Conservation (phyloP, 805 yeast genomes). For the Candida pini region DNA sequence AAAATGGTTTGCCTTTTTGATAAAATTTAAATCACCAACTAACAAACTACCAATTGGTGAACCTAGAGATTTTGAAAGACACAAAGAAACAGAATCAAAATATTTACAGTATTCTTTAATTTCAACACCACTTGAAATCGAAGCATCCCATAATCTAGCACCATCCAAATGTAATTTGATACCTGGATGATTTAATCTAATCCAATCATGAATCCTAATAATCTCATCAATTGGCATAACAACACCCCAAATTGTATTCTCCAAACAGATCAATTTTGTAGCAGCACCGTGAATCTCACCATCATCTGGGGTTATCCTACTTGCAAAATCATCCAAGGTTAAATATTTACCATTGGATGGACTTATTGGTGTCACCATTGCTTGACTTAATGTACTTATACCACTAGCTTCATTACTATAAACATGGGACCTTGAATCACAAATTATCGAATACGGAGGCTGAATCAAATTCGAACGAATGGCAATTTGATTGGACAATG, state of each 20-base stretch:
- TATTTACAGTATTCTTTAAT: constrained; percentile 64
- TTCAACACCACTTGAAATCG: constrained; percentile 62
- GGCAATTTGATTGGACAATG: constrained; percentile 82
- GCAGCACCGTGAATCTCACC: constrained; percentile 86
- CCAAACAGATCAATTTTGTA: constrained; percentile 73
- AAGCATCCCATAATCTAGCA: constrained; percentile 85
- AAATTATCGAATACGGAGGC: constrained; percentile 75
- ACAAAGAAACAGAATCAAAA: constrained; percentile 80
- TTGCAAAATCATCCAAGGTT: constrained; percentile 70
- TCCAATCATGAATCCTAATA: constrained; percentile 60
- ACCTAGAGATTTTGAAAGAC: constrained; percentile 81
- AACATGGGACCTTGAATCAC: constrained; percentile 81
- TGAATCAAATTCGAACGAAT: constrained; percentile 64
- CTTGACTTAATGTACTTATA: constrained; percentile 76
- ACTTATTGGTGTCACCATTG: constrained; percentile 73
- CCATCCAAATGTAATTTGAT: constrained; percentile 80
- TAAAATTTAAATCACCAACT: constrained; percentile 57
- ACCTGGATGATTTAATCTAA: constrained; percentile 49
- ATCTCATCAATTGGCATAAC: constrained; percentile 74
- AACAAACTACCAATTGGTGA: constrained; percentile 88
- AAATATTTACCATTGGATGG: constrained; percentile 70
- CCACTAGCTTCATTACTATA: constrained; percentile 86
- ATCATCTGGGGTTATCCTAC: constrained; percentile 58
- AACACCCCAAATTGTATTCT: constrained; percentile 81
- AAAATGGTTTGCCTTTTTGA: constrained; percentile 70